These are phyloP conservation scores for Glycine soja DNA, from an alignment of 306 rosid species.

Conservation along the genomic window DNA sequence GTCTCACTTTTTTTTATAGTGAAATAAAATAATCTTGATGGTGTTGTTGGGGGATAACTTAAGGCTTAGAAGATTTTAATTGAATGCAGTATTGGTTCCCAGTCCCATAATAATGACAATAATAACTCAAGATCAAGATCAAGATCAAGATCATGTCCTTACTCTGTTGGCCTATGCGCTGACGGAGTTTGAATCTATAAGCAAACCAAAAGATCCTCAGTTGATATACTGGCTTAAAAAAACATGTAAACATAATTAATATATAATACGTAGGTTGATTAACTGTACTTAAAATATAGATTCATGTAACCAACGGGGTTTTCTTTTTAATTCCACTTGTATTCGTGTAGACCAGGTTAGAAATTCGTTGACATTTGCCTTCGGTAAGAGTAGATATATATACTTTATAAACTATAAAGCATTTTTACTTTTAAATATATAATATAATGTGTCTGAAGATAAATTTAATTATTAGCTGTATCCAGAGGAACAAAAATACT, in stretches of 20 bases:
- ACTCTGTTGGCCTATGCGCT: slow-evolving; percentile 30
- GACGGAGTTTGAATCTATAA: slow-evolving; percentile 49
- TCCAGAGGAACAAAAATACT: no score
- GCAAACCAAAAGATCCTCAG: slow-evolving; percentile 38
- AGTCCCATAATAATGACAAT: slow-evolving; percentile 2
- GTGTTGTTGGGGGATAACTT: slow-evolving; percentile 34
- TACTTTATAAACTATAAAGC: background rate
- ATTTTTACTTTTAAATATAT: background rate
- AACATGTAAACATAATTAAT: background rate
- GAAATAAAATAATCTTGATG: slow-evolving; percentile 20
- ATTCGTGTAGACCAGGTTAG: slow-evolving; percentile 5
- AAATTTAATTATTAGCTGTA: background rate
- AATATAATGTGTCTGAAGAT: background rate
- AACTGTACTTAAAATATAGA: background rate
- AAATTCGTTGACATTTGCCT: slow-evolving; percentile 41
- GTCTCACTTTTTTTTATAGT: background rate
- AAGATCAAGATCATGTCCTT: slow-evolving; percentile 35
- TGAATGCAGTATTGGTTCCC: no score
- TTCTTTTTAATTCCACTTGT: slow-evolving; percentile 2
- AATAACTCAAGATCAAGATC: slow-evolving; percentile 43
- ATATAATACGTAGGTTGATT: slow-evolving; percentile 1
- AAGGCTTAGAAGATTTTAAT: slow-evolving; percentile 1
- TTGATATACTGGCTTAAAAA: background rate
- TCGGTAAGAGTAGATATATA: background rate
- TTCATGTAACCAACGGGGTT: slow-evolving; percentile 14